Conservation (phyloP, 2,329 filamentous ascomycete species). For the Acrodontium crateriforme region DNA sequence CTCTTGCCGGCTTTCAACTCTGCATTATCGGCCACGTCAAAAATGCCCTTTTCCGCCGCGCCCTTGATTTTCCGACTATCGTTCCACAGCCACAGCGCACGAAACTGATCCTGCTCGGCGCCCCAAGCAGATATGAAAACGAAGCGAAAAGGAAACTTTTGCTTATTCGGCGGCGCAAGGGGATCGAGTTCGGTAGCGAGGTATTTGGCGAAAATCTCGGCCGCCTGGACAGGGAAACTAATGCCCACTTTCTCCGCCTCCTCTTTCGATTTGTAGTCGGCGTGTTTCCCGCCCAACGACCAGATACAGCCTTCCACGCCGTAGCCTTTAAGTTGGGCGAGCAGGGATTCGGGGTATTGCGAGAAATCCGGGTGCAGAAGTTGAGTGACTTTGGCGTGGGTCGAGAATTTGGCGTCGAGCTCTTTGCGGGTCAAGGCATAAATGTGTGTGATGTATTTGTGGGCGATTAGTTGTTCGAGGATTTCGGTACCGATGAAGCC, state of each 20-base stretch:
- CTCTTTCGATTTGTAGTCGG: constrained; percentile 15
- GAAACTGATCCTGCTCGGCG: constrained; percentile 27
- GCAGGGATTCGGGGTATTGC: constrained; percentile 32
- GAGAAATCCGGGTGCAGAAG: constrained; percentile 37
- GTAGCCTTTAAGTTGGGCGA: constrained; percentile 24
- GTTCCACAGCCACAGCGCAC: constrained; percentile 23
- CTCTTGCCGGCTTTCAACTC: constrained; percentile 17
- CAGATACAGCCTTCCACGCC: constrained; percentile 35
- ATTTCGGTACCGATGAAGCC: constrained; percentile 43
- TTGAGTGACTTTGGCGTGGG: constrained; percentile 21
- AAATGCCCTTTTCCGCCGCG: constrained; percentile 23
- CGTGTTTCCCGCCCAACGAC: constrained; percentile 19
- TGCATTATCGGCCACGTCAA: constrained; percentile 17
- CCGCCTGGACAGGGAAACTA: constrained; percentile 18
- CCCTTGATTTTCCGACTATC: constrained; percentile 24
- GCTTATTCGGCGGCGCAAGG: constrained; percentile 11
- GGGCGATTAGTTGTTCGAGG: constrained; percentile 36
- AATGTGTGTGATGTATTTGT: constrained; percentile 34
- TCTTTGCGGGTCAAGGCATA: constrained; percentile 21
- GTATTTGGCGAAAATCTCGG: constrained; percentile 18
- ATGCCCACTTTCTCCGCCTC: constrained; percentile 20
- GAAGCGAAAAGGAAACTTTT: constrained; percentile 28
- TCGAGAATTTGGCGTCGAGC: constrained; percentile 14
- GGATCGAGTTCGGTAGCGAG: constrained; percentile 15
- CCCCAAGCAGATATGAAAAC: constrained; percentile 27